Base-by-base conservation (phyloP, 2,329 filamentous ascomycete species). In the Microdochium paspali region DNA sequence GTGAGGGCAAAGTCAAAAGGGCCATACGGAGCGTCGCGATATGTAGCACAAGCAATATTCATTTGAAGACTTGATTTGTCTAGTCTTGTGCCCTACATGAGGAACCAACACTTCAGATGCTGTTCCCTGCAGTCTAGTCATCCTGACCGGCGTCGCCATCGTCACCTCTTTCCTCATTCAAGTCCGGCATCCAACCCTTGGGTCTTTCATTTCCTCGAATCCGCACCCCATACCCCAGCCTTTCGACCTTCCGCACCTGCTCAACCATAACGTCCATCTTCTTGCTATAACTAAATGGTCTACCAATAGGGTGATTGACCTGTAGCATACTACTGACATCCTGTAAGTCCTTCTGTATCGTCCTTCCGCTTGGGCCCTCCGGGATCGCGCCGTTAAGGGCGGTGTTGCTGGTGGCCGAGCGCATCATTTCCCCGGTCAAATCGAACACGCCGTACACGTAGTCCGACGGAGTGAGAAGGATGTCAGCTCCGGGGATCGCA, bases 371-470 rank as follows among this genome's bases (percentile, higher is more conserved):
- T 68, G 68, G 3, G 70, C 73, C 51, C 73, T 64, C 55, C 64
- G 55, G 50, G 21, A 77, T 62, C 39, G 68, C 68, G 13, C 85
- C 85, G 7, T 73, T 83, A 4, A 90, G 85, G 1, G 90, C 90
- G 63, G 95, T 86, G 24, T 83, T 82, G 5, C 90, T 90, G 45
- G 95, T 93, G 0, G 89, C 90, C 66, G 96, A 97, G 25, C 90
- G 80, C 93, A 98, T 98, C 72, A 97, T 75, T 70, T 98, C 93
- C 32, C 93, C 93, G 1, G 90, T 90, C 56, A 97, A 78, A 64
- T 98, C 93, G 60, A 95, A 96, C 2, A 98, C 68, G 9, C 91
- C 93, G 52, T 93, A 84, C 49, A 95, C 69, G 62, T 95, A 97
- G 65, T 98, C 93, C 47, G 91, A 81, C 24, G 82, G 75, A 1